These are phyloP conservation scores for Agrocybe pediades DNA, from an alignment of 768 basidiomycete genomes.

Conservation along the genomic window DNA sequence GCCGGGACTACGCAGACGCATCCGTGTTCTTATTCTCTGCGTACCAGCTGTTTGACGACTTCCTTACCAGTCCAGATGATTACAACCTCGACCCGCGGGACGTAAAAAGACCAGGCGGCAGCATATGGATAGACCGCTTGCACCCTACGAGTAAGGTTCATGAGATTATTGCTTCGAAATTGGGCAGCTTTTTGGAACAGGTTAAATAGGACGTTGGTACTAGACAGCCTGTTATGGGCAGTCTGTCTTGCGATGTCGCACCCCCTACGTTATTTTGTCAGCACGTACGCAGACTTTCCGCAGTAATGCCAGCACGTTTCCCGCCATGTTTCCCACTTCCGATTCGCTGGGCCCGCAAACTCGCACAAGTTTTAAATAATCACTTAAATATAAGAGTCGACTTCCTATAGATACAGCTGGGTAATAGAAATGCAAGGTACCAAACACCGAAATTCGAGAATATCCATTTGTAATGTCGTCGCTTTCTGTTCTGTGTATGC, in stretches of 20 bases:
- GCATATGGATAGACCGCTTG: constrained; percentile 51
- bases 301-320: not conserved
- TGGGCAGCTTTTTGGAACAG: constrained; percentile 38
- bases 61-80: constrained; percentile 45
- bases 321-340: not conserved
- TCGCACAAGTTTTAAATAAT: not conserved
- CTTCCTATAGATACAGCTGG: not conserved
- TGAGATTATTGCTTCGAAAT: constrained; percentile 44
- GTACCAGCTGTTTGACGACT: constrained; percentile 43
- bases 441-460: not conserved
- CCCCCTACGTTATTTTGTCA: not conserved
- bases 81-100: constrained; percentile 42
- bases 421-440: not conserved
- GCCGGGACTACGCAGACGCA: constrained; percentile 37
- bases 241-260: not conserved
- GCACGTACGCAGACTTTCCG: no score
- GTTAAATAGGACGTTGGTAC: not conserved
- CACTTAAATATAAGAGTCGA: not conserved
- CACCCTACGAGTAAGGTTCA: constrained; percentile 55
- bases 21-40: constrained; percentile 55
- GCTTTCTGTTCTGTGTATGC: not conserved
- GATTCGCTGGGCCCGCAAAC: not conserved
- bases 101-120: constrained; percentile 32
- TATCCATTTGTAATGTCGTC: not conserved
- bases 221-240: not conserved